Percentiles rank a stretch among this genome's conserved stretches.
Conservation (phyloP, 495 filamentous ascomycete species). For the Bombardia bombarda region DNA sequence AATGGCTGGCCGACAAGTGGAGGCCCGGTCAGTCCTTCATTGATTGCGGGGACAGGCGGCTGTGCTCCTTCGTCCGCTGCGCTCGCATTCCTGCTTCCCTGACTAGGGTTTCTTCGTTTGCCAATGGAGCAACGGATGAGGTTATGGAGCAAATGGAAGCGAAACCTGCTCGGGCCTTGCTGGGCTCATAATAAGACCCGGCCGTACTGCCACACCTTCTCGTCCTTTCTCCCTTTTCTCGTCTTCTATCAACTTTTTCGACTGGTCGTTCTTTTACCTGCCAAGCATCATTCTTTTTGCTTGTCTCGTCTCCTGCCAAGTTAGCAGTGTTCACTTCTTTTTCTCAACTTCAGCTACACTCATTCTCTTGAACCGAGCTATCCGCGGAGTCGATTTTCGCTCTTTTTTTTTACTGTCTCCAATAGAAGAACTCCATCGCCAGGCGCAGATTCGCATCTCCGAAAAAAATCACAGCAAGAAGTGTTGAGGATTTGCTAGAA, state of each 20-base stretch:
- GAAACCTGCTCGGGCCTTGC: too few species aligned
- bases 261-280: conserved; percentile 17
- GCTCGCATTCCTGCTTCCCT: neutral
- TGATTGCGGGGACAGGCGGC: neutral
- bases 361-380: conserved; percentile 29
- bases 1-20: neutral
- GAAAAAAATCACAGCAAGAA: too few species aligned
- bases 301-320: conserved; percentile 19
- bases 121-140: too few species aligned
- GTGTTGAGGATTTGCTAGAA: too few species aligned
- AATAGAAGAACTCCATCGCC: too few species aligned
- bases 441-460: too few species aligned
- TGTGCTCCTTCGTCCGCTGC: neutral
- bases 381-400: conserved; percentile 45
- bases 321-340: conserved; percentile 24
- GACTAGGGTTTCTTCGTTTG: neutral
- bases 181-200: too few species aligned
- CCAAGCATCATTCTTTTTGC: conserved; percentile 29
- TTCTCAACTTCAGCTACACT: conserved; percentile 18
- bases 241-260: conserved; percentile 10
- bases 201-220: neutral
- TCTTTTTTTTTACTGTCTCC: conserved; percentile 21
- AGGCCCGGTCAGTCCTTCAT: neutral
- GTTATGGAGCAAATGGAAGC: too few species aligned
- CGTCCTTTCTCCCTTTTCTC: conserved; percentile 8